These are phyloP conservation scores for Candida methanosorbosa DNA, from an alignment of 805 yeast species.

Conservation along the genomic window DNA sequence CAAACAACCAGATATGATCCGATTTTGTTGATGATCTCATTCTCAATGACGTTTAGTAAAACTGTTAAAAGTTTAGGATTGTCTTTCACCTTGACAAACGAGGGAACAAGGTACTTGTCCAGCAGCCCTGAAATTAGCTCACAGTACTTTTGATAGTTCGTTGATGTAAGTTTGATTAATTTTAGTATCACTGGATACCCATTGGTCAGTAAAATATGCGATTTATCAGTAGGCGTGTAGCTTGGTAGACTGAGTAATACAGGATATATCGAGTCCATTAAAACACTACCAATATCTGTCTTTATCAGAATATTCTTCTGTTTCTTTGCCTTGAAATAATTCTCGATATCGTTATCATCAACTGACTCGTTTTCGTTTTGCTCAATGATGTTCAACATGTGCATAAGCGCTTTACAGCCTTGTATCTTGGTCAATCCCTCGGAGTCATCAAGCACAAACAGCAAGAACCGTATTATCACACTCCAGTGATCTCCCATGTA, in stretches of 20 bases:
- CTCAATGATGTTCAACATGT: slow-evolving; percentile 5
- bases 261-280: slow-evolving; percentile 17
- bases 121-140: slow-evolving; percentile 12
- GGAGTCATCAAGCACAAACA: slow-evolving; percentile 20
- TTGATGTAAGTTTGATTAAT: slow-evolving; percentile 6
- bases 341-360: background rate
- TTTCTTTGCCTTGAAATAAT: background rate
- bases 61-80: slow-evolving; percentile 10
- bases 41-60: slow-evolving; percentile 8
- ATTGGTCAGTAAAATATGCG: slow-evolving; percentile 10
- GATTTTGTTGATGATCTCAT: slow-evolving; percentile 6
- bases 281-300: slow-evolving; percentile 14
- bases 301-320: slow-evolving; percentile 11
- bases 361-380: background rate
- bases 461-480: slow-evolving; percentile 15
- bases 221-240: slow-evolving; percentile 16
- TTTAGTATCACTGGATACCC: slow-evolving; percentile 15
- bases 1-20: slow-evolving; percentile 13
- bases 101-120: slow-evolving; percentile 18
- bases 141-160: slow-evolving; percentile 4
- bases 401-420: slow-evolving; percentile 9
- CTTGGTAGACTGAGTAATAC: slow-evolving; percentile 20
- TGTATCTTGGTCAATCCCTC: slow-evolving; percentile 16
- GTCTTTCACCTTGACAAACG: slow-evolving; percentile 17
- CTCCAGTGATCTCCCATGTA: slow-evolving; percentile 13